A percentile compares a stretch with the other conserved stretches of the same genome.
Evolutionary conservation across 2,329 filamentous ascomycete species (phyloP).

Genomic region (Pyrenophora teres): DNA sequence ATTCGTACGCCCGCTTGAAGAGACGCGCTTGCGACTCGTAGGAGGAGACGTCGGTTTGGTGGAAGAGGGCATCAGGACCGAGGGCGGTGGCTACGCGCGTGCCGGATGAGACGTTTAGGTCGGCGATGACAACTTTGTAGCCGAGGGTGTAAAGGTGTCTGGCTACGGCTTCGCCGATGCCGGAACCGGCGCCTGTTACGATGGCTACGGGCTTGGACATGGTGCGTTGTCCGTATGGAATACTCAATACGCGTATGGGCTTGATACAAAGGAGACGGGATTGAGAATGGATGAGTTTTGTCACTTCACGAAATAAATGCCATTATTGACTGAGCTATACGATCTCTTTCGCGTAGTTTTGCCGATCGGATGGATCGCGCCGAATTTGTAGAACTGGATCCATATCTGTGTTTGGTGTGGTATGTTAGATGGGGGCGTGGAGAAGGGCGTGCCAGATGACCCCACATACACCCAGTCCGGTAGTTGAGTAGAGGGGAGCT

Average conservation of each 20-base stretch:
- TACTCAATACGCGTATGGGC: neutral
- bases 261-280: no score
- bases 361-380: neutral
- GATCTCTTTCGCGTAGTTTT: neutral
- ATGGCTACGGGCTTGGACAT: slow-evolving; percentile 51
- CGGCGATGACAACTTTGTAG: slow-evolving; percentile 53
- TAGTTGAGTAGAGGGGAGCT: neutral
- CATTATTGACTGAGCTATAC: neutral
- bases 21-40: slow-evolving; percentile 47
- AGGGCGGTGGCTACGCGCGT: slow-evolving; percentile 33
- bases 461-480: slow-evolving; percentile 15
- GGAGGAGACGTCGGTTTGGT: slow-evolving; percentile 49
- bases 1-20: slow-evolving; percentile 50
- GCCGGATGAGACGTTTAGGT: slow-evolving; percentile 46
- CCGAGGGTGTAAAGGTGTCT: slow-evolving; percentile 47
- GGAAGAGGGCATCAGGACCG: slow-evolving; percentile 41
- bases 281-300: no score
- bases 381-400: neutral
- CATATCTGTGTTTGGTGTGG: neutral
- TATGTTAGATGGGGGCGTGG: slow-evolving; percentile 1
- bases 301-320: neutral
- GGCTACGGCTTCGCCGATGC: slow-evolving; percentile 52
- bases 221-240: neutral
- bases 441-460: slow-evolving; percentile 1
- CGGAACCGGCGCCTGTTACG: slow-evolving; percentile 53